phyloP scores from a whole-genome alignment of 495 filamentous ascomycete species.

The Parathielavia hyrcaniae region DNA sequence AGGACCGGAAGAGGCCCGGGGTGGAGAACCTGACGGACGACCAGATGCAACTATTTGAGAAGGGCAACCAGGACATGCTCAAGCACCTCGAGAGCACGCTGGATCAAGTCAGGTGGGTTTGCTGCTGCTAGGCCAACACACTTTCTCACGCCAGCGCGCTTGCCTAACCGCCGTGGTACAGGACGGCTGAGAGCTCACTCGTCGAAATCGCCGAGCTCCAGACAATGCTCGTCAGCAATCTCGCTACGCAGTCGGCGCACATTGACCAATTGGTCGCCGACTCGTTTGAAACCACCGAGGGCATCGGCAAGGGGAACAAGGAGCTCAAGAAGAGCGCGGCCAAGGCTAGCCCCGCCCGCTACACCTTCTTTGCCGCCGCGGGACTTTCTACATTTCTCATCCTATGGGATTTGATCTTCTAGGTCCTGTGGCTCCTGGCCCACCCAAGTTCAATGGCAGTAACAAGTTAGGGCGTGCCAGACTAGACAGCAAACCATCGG shows the following conservation, averaged over 20 bases:
- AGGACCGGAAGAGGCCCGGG: constrained; percentile 31
- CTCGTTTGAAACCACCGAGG: constrained; percentile 69
- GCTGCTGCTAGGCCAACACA: too few species aligned
- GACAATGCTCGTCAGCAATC: constrained; percentile 75
- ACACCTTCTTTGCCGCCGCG: constrained; percentile 81
- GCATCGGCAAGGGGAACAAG: constrained; percentile 83
- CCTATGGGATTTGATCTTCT: constrained; percentile 92
- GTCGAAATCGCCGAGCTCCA: constrained; percentile 92
- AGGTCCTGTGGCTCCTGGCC: constrained; percentile 11
- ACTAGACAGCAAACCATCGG: too few species aligned
- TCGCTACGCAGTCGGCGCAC: constrained; percentile 75
- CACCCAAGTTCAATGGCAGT: not conserved
- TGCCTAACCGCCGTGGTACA: constrained; percentile 29
- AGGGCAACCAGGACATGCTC: constrained; percentile 88
- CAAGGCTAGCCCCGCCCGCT: constrained; percentile 73
- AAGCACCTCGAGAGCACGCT: constrained; percentile 85
- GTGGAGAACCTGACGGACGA: constrained; percentile 65
- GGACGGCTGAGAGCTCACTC: constrained; percentile 83
- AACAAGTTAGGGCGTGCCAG: not conserved
- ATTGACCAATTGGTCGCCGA: constrained; percentile 87
- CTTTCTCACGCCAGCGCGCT: not conserved
- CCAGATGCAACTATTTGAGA: constrained; percentile 85
- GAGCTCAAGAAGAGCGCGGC: constrained; percentile 81
- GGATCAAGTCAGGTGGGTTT: constrained; percentile 75
- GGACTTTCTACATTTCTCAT: constrained; percentile 75